These are phyloP conservation scores for Oryza australiensis DNA, from an alignment of 176 grass and related monocot species.

Conservation along the genomic window DNA sequence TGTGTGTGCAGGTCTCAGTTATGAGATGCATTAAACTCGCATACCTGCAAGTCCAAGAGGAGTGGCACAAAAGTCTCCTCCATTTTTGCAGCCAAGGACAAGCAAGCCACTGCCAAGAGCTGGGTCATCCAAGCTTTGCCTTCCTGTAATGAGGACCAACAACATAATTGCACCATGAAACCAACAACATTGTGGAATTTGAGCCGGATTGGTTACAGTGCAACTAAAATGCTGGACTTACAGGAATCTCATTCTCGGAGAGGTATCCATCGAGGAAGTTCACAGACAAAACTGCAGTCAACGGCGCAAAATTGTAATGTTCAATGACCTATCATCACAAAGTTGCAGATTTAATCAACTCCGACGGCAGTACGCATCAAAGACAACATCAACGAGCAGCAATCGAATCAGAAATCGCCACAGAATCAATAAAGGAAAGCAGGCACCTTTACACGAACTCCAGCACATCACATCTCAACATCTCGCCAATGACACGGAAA, in stretches of 20 bases:
- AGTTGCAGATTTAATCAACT: constrained; percentile 49
- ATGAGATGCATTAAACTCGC: constrained; percentile 31
- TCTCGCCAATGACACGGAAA: constrained; percentile 5
- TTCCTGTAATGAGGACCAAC: constrained; percentile 47
- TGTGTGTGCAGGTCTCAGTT: neutral
- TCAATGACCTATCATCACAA: constrained; percentile 67
- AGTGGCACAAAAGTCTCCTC: constrained; percentile 85
- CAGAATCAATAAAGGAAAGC: constrained; percentile 12
- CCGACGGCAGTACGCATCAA: neutral
- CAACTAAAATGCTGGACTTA: constrained; percentile 54
- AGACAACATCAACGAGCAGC: constrained; percentile 4
- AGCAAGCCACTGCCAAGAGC: constrained; percentile 82
- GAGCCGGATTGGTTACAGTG: constrained; percentile 14
- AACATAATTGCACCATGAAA: constrained; percentile 30
- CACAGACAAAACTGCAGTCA: constrained; percentile 79
- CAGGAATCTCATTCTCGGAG: constrained; percentile 75
- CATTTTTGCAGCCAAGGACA: constrained; percentile 92
- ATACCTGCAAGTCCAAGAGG: constrained; percentile 75
- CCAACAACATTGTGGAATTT: constrained; percentile 24
- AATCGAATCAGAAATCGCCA: constrained; percentile 32
- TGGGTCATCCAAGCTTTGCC: constrained; percentile 73
- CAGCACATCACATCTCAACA: constrained; percentile 22
- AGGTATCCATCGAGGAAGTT: constrained; percentile 95
- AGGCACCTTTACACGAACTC: constrained; percentile 38
- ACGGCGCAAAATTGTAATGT: constrained; percentile 80